A percentile compares a stretch with the other conserved stretches of the same genome.
Evolutionary conservation across 202 grass and related monocot genomes (phyloP).

Genomic region (Digitaria exilis): DNA sequence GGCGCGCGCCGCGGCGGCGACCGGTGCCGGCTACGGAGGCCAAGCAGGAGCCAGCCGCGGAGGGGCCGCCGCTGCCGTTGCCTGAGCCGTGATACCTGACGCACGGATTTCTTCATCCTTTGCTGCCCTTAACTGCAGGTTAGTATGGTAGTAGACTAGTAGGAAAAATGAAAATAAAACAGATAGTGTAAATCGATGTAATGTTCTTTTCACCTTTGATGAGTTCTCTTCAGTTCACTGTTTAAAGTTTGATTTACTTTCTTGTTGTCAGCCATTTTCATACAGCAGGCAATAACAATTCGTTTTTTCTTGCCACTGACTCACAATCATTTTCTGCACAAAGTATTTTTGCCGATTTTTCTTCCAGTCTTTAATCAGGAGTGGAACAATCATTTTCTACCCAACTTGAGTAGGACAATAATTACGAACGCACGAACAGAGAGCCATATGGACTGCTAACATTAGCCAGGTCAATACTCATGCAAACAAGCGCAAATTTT

Average conservation of each 20-base stretch:
- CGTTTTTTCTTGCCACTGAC: background rate
- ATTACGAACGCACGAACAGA: background rate
- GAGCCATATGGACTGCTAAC: background rate
- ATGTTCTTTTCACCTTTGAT: constrained; percentile 5
- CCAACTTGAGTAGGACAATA: background rate
- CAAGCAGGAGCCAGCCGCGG: constrained; percentile 11
- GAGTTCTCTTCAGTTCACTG: background rate
- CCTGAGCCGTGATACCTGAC: constrained; percentile 54
- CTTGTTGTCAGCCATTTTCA: background rate
- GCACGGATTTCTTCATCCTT: background rate
- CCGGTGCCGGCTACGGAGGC: constrained; percentile 14
- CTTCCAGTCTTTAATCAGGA: background rate
- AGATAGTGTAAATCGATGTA: background rate
- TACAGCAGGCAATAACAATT: background rate
- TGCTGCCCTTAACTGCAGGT: constrained; percentile 24
- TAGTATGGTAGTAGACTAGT: constrained; percentile 23
- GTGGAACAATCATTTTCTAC: background rate
- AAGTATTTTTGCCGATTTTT: background rate
- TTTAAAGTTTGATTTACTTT: background rate
- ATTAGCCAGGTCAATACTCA: too few species aligned
- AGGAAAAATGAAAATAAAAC: constrained; percentile 20
- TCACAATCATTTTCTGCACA: background rate
- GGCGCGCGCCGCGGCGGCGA: constrained; percentile 29
- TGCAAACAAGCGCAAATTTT: too few species aligned
- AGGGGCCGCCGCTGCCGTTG: constrained; percentile 14